phyloP scores from a whole-genome alignment of 2,329 filamentous ascomycete genomes.

The Graphiopsis chlorocephala region DNA sequence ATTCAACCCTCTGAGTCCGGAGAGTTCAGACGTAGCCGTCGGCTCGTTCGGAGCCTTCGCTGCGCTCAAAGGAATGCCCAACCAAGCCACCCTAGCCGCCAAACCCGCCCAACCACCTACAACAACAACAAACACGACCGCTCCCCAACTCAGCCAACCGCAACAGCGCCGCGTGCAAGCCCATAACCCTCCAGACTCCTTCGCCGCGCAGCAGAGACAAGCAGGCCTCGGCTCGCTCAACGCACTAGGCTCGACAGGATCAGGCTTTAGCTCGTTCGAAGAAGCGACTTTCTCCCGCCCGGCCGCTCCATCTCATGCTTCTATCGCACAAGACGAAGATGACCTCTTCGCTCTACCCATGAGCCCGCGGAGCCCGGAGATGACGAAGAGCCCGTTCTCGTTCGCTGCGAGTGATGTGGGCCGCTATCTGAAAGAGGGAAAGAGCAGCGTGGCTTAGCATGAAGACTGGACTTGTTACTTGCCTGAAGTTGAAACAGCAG shows the following conservation, averaged over 20 bases:
- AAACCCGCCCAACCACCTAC: constrained; percentile 39
- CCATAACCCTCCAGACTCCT: constrained; percentile 35
- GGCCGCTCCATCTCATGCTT: constrained; percentile 5
- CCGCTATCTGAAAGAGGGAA: constrained; percentile 29
- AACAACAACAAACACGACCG: constrained; percentile 25
- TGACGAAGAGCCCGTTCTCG: constrained; percentile 78
- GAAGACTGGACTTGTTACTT: no score
- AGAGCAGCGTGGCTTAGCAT: not conserved
- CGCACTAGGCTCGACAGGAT: constrained; percentile 39
- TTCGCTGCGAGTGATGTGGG: constrained; percentile 46
- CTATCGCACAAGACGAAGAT: constrained; percentile 56
- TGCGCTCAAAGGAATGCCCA: constrained; percentile 51
- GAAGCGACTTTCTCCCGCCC: constrained; percentile 17
- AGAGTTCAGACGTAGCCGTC: constrained; percentile 61
- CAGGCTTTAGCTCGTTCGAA: constrained; percentile 24
- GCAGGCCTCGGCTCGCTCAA: constrained; percentile 45
- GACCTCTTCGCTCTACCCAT: constrained; percentile 85
- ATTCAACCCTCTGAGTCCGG: constrained; percentile 58
- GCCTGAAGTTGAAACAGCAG: not conserved
- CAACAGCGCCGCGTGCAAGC: constrained; percentile 14
- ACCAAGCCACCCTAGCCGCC: constrained; percentile 40
- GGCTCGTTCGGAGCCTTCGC: constrained; percentile 59
- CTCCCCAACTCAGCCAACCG: constrained; percentile 24
- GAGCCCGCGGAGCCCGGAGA: constrained; percentile 81
- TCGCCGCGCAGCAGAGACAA: constrained; percentile 40